Evolutionary conservation across 805 yeast species (phyloP).

Genomic region (Ogataea corticis): DNA sequence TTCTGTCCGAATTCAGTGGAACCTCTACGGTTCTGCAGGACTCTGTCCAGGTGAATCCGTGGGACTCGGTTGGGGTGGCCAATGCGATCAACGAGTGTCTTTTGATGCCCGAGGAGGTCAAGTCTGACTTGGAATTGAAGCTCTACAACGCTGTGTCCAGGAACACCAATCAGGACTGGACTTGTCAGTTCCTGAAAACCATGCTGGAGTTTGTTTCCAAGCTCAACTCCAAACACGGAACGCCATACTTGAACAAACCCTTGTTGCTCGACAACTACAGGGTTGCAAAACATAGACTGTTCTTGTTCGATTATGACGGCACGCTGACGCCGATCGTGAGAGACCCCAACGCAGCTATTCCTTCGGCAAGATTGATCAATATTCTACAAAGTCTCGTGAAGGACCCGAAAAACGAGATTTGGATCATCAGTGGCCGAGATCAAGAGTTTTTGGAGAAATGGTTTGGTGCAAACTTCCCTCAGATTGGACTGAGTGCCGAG

Average conservation of each 20-base stretch:
- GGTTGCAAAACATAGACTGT: slow-evolving; percentile 65
- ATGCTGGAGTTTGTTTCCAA: slow-evolving; percentile 33
- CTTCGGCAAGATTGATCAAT: slow-evolving; percentile 67
- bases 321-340: slow-evolving; percentile 94
- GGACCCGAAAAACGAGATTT: slow-evolving; percentile 82
- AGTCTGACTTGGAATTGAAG: slow-evolving; percentile 46
- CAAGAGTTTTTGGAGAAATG: slow-evolving; percentile 85
- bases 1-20: slow-evolving; percentile 92
- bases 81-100: slow-evolving; percentile 74
- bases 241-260: slow-evolving; percentile 82
- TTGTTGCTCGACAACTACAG: slow-evolving; percentile 59
- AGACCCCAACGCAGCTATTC: slow-evolving; percentile 98
- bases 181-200: slow-evolving; percentile 56
- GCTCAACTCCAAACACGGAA: slow-evolving; percentile 50
- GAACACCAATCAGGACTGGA: slow-evolving; percentile 82
- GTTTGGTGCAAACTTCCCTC: slow-evolving; percentile 66
- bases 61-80: slow-evolving; percentile 95
- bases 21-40: slow-evolving; percentile 69
- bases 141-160: slow-evolving; percentile 64
- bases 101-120: slow-evolving; percentile 48
- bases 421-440: slow-evolving; percentile 97
- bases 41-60: slow-evolving; percentile 88
- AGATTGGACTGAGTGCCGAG: slow-evolving; percentile 88
- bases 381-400: slow-evolving; percentile 59
- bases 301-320: slow-evolving; percentile 95